Conservation (phyloP, 1,284 basidiomycete genomes). For the Ganoderma leucocontextum region DNA sequence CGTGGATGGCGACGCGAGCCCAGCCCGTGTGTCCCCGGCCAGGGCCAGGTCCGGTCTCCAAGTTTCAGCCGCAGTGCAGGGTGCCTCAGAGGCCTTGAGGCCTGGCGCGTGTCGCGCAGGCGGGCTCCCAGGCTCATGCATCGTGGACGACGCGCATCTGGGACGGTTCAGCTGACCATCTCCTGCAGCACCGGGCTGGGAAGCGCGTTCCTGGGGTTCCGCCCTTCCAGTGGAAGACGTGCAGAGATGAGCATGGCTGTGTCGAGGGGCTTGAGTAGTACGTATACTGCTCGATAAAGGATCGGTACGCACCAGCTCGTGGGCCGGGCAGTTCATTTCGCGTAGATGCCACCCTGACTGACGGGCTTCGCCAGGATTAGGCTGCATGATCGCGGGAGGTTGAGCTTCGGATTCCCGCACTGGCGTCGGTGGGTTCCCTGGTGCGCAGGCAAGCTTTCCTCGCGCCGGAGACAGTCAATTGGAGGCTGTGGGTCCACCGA, state of each 20-base stretch:
- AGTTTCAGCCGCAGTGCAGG: neutral
- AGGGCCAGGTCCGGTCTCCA: neutral
- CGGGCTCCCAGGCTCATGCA: constrained; percentile 2
- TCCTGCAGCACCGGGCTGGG: neutral
- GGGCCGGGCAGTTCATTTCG: constrained; percentile 2
- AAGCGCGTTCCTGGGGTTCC: neutral
- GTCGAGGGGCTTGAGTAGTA: constrained; percentile 19
- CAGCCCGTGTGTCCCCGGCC: neutral
- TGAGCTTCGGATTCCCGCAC: constrained; percentile 6
- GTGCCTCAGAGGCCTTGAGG: neutral
- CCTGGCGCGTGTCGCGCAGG: constrained; percentile 1
- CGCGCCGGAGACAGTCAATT: neutral
- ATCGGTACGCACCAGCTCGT: constrained; percentile 11
- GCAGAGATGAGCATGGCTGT: constrained; percentile 14
- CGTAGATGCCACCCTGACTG: neutral
- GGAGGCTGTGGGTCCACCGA: neutral
- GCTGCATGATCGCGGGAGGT: constrained; percentile 5
- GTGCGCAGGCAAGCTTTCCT: neutral
- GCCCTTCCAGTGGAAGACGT: neutral
- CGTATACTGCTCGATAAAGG: constrained; percentile 21
- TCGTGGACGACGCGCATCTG: neutral
- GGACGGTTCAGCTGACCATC: constrained; percentile 6
- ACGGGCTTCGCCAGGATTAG: constrained; percentile 4
- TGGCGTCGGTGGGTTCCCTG: neutral
- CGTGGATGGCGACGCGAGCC: neutral